Conservation (phyloP, 805 yeast species). For the Schwanniomyces sp. region DNA sequence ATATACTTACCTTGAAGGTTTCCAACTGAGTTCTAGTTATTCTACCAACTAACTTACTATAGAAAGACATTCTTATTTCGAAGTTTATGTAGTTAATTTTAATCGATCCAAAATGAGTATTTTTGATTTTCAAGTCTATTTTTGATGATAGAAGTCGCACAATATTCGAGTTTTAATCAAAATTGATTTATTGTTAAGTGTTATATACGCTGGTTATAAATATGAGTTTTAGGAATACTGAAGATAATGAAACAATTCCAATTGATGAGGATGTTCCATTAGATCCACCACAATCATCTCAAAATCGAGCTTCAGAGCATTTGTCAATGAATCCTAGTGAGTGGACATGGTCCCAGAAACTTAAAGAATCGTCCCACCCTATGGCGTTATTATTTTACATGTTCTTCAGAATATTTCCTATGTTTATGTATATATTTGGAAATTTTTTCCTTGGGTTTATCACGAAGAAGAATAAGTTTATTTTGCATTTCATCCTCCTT, state of each 20-base stretch:
- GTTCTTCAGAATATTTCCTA: slow-evolving; percentile 60
- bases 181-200: not conserved
- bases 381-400: slow-evolving; percentile 69
- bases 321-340: slow-evolving; percentile 8
- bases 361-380: slow-evolving; percentile 79
- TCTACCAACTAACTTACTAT: slow-evolving; percentile 33
- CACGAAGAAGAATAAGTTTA: slow-evolving; percentile 48
- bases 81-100: not conserved
- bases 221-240: slow-evolving; percentile 9
- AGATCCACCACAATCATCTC: slow-evolving; percentile 2
- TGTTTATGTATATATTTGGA: slow-evolving; percentile 70
- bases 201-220: not conserved
- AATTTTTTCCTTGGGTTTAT: slow-evolving; percentile 54
- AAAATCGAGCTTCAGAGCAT: not conserved
- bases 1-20: slow-evolving; percentile 39
- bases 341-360: slow-evolving; percentile 27
- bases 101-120: slow-evolving; percentile 1
- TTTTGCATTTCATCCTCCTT: slow-evolving; percentile 75
- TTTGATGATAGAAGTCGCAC: not conserved
- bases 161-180: not conserved
- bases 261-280: slow-evolving; percentile 2
- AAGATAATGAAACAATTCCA: slow-evolving; percentile 7
- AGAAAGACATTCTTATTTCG: slow-evolving; percentile 11
- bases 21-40: slow-evolving; percentile 45
- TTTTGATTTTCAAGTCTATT: not conserved